Evolutionary conservation across 108 stramenopile genomes (phyloP).

Genomic region (Thalassiosira profunda): DNA sequence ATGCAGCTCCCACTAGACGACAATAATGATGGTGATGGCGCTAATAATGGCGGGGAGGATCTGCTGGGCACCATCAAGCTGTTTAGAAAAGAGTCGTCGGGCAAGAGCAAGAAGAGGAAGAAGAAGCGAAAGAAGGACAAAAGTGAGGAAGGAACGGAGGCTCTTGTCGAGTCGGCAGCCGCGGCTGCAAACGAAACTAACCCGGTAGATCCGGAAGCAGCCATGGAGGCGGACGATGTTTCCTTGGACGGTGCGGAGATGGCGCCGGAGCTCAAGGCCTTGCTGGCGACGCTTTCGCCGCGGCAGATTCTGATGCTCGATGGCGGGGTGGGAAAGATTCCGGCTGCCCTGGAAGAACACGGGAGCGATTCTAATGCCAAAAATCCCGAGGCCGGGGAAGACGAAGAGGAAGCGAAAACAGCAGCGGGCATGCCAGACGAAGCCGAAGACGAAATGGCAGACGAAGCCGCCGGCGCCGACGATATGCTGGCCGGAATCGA

Average conservation of each 20-base stretch:
- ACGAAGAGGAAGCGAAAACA: no score
- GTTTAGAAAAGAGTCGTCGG: background rate
- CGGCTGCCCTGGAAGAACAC: background rate
- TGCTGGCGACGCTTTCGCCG: slow-evolving; percentile 24
- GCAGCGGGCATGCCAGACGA: no score
- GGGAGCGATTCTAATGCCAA: no score
- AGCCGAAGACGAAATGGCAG: background rate
- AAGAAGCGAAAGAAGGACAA: slow-evolving; percentile 18
- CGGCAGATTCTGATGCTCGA: slow-evolving; percentile 30
- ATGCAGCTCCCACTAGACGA: slow-evolving; percentile 13
- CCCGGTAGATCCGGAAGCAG: background rate
- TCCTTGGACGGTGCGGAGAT: slow-evolving; percentile 5
- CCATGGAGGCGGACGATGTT: slow-evolving; percentile 1
- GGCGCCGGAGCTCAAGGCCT: slow-evolving; percentile 6
- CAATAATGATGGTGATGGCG: slow-evolving; percentile 25
- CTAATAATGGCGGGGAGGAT: background rate
- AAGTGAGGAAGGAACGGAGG: background rate
- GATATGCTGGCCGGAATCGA: slow-evolving; percentile 9
- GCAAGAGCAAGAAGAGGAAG: slow-evolving; percentile 8
- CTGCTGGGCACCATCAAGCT: background rate
- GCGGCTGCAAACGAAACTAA: slow-evolving; percentile 6
- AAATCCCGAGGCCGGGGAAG: no score
- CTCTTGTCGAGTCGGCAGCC: background rate
- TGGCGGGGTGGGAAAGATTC: background rate
- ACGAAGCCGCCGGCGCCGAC: background rate